Evolutionary conservation across 2,329 filamentous ascomycete species (phyloP).

Genomic region (Fusarium napiforme): DNA sequence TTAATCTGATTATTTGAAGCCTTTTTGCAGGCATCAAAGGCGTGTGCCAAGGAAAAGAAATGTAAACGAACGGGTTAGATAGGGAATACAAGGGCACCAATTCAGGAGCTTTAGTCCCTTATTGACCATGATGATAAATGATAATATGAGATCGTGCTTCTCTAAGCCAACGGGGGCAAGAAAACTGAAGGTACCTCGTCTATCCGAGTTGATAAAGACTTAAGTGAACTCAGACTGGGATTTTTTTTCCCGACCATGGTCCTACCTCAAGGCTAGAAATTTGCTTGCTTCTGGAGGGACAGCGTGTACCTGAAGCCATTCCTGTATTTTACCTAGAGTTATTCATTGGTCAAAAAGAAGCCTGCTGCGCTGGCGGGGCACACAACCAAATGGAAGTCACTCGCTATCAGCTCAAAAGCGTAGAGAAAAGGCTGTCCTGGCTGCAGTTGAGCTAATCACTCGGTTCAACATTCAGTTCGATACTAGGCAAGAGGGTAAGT

Average conservation of each 20-base stretch:
- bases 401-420: conserved; percentile 15
- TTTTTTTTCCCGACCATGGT: too few relatives aligned
- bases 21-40: not conserved
- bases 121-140: conserved; percentile 35
- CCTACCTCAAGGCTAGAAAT: not conserved
- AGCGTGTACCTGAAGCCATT: not conserved
- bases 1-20: conserved; percentile 12
- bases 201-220: not conserved
- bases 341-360: not conserved
- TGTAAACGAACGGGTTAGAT: conserved; percentile 25
- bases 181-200: not conserved
- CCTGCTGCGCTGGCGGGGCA: conserved; percentile 27
- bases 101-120: not conserved
- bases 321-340: not conserved
- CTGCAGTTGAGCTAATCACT: not conserved
- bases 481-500: not conserved
- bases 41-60: conserved; percentile 4
- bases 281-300: not conserved
- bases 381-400: conserved; percentile 22
- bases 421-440: not conserved
- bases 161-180: not conserved
- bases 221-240: not conserved
- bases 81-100: not conserved
- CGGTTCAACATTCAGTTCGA: not conserved
- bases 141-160: conserved; percentile 16